Evolutionary conservation across 192 early-diverging fungal species (phyloP), one percentile per base, ranked within the genome.

Genomic region (Entomortierella lignicola): DNA sequence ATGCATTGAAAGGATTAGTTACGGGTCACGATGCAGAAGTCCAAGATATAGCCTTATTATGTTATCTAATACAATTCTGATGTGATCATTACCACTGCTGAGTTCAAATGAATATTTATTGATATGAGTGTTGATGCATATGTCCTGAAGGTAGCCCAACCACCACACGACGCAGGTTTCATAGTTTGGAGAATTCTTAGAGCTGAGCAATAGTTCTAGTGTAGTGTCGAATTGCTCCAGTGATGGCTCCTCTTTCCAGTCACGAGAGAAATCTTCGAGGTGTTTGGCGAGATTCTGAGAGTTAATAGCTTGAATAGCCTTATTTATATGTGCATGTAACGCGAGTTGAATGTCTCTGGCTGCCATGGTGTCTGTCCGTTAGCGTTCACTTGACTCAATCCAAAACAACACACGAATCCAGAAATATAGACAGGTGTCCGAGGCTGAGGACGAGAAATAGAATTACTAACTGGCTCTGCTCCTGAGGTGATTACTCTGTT

Each of bases 171-270:
- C 53, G 2, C 64, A 56, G 4, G 52, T 51, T 30, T 79, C 75
- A 32, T 21, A 26, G 42, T 29, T 60, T 13, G 26, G 25, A 6
- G 55, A 55, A 55, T 48, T 26, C 39, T 21, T 64, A 8, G 55
- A 37, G 18, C 66, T 63, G 23, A 56, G 62, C 29, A 79, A 37
- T 12, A 79, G 41, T 17, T 55, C 50, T 25, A 79, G 34, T 2
- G 55, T 56, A 17, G 66, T 44, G 41, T 70, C 75, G 41, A 79
- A 64, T 37, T 79, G 75, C 23, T 70, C 62, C 5, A 79, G 52
- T 10, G 62, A 60, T 4, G 75, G 75, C 43, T 69, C 75, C 56
- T 66, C 48, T 44, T 66, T 69, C 75, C 75, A 79, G 26, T 69
- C 75, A 20, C 75, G 67, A 44, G 75, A 44, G 26, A 79, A 79